A percentile compares a stretch with the other conserved stretches of the same genome.
phyloP scores from a whole-genome alignment of 768 basidiomycete genomes.

The Pleurotus citrinopileatus region DNA sequence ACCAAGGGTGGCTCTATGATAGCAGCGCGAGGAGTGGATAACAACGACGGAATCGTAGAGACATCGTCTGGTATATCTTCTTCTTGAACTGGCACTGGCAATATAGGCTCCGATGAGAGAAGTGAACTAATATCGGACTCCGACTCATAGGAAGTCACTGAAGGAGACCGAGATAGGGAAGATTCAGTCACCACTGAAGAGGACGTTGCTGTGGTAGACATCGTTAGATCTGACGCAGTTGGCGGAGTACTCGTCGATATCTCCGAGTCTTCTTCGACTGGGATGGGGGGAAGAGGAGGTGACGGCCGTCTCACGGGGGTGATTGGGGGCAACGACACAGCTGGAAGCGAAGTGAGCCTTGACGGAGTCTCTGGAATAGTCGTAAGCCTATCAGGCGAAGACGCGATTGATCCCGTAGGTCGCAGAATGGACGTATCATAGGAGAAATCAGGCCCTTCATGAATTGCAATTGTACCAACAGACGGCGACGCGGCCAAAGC shows the following conservation, averaged over 20 bases:
- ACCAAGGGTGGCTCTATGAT: slow-evolving; percentile 28
- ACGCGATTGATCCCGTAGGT: slow-evolving; percentile 48
- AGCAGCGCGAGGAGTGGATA: slow-evolving; percentile 38
- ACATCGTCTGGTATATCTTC: slow-evolving; percentile 25
- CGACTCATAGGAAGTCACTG: neutral
- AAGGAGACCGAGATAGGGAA: neutral
- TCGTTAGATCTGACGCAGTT: slow-evolving; percentile 2
- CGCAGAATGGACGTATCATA: slow-evolving; percentile 75
- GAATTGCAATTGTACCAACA: slow-evolving; percentile 46
- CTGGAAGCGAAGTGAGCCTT: slow-evolving; percentile 22
- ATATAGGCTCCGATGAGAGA: slow-evolving; percentile 10
- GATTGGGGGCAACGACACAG: slow-evolving; percentile 31
- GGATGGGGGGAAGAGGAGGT: slow-evolving; percentile 5
- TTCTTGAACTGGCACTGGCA: slow-evolving; percentile 14
- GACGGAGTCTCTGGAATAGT: slow-evolving; percentile 42
- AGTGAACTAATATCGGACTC: neutral
- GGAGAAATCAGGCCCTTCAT: slow-evolving; percentile 60
- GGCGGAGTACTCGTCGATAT: slow-evolving; percentile 1
- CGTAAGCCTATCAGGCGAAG: slow-evolving; percentile 40
- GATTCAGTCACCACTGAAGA: slow-evolving; percentile 5
- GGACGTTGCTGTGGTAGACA: neutral
- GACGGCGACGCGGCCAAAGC: slow-evolving; percentile 72
- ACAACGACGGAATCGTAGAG: slow-evolving; percentile 56
- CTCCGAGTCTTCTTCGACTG: neutral
- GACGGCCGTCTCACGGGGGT: slow-evolving; percentile 22